Evolutionary conservation across 495 filamentous ascomycete species (phyloP), one percentile per base, ranked within the genome.

Genomic region (Xylaria flabelliformis): DNA sequence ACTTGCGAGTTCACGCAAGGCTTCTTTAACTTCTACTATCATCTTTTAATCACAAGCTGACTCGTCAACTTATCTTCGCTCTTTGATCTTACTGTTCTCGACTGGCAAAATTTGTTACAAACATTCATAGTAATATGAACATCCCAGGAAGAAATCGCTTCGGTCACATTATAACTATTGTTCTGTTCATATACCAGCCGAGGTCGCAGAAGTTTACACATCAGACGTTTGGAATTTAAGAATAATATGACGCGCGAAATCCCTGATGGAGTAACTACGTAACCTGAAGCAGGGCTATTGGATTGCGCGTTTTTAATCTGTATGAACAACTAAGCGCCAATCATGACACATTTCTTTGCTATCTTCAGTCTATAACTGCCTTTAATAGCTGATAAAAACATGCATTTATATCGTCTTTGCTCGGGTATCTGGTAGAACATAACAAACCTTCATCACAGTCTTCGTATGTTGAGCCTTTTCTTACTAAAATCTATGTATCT

Each of bases 401-500:
- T 26, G 13, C 4, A 32, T 56, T 29, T 24, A 32, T 56, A 56
- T 12, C 7, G 24, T 3, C 0, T 32, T 56, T 69, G 13, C 41
- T 21, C n/a, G 55, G 67, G 59, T 58, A 71, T 70, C 42, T 53
- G 41, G n/a, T 21, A 34, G 24, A 19, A 48, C 44, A 51, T 63
- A 15, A 29, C 0, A 42, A 56, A 29, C 17, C 8, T 36, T 24
- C 6, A 17, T 12, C 10, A 64, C 13, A 29, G 34, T 12, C 4
- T 13, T 9, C 46, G 58, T 3, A 15, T 34, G 6, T 32, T 1
- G 39, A 46, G 12, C 36, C 21, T 17, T 10, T 10, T 48, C 17
- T 5, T 21, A 61, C 70, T 73, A 90, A 77, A 90, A 91, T 58
- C 78, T 83, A 71, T 87, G 77, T 56, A 90, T 82, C 74, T 90